Evolutionary conservation across 768 basidiomycete species (phyloP).

Genomic region (Hypholoma sublateritium): DNA sequence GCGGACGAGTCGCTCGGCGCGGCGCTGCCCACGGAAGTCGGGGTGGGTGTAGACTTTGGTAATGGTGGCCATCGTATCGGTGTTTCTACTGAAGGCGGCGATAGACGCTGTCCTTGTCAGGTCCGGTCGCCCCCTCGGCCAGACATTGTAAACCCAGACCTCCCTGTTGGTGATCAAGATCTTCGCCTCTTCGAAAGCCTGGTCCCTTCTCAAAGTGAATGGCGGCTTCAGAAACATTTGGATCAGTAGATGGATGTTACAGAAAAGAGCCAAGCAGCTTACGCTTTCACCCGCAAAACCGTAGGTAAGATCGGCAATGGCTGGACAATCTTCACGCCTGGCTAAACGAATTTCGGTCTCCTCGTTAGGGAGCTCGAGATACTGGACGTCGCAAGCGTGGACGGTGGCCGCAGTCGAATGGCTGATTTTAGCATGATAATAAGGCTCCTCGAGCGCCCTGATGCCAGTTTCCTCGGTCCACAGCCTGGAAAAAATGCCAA

Average conservation of each 20-base stretch:
- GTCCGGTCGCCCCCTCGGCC: conserved; percentile 10
- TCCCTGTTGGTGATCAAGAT: conserved; percentile 43
- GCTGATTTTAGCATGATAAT: conserved; percentile 62
- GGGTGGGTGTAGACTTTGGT: conserved; percentile 72
- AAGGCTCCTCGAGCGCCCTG: conserved; percentile 34
- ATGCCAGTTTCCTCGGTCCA: conserved; percentile 53
- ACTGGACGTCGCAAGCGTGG: conserved; percentile 27
- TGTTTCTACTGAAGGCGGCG: conserved; percentile 67
- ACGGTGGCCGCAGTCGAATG: conserved; percentile 45
- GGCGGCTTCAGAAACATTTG: conserved; percentile 42
- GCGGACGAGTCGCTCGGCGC: conserved; percentile 62
- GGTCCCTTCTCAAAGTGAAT: conserved; percentile 43
- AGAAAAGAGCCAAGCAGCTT: conserved; percentile 20
- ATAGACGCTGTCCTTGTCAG: conserved; percentile 54
- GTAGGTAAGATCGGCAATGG: conserved; percentile 48
- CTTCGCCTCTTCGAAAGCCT: conserved; percentile 51
- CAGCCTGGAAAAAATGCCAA: conserved; percentile 41
- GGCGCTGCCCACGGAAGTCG: conserved; percentile 49
- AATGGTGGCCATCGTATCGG: conserved; percentile 55
- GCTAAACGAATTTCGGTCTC: conserved; percentile 45
- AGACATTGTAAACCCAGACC: conserved; percentile 56
- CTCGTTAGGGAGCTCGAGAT: conserved; percentile 11
- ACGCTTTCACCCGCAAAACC: conserved; percentile 63
- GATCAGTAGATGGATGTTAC: conserved; percentile 1
- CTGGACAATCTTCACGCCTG: conserved; percentile 29